Conservation (phyloP, 768 basidiomycete species). For the Psilocybe azurescens region DNA sequence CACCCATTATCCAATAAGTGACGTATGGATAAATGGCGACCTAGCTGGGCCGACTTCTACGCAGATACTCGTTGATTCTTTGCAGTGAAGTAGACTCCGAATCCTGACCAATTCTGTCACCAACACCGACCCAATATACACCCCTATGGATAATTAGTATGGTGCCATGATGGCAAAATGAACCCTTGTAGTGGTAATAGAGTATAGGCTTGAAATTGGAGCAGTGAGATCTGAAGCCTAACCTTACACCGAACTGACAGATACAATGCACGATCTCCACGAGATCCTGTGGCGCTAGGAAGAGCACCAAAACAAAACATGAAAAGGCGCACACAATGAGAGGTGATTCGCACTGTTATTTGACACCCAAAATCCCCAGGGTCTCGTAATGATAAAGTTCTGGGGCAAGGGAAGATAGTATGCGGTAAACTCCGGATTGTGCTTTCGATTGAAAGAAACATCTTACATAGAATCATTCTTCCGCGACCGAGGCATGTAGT, state of each 20-base stretch:
- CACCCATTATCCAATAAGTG: not conserved
- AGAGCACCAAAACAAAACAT: conserved; percentile 6
- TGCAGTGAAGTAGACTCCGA: not conserved
- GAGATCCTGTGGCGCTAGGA: conserved; percentile 15
- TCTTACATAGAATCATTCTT: conserved; percentile 12
- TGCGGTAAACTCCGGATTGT: conserved; percentile 16
- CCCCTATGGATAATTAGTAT: conserved; percentile 6
- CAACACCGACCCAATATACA: not conserved
- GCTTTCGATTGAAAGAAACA: conserved; percentile 5
- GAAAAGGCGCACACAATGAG: conserved; percentile 5
- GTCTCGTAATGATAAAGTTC: conserved; percentile 11
- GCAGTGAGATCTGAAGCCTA: conserved; percentile 17
- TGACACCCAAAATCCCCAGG: conserved; percentile 13
- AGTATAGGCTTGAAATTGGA: conserved; percentile 14
- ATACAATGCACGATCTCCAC: conserved; percentile 12
- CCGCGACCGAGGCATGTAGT: conserved; percentile 13
- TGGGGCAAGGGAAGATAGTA: conserved; percentile 6
- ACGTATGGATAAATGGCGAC: not conserved
- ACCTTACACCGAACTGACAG: conserved; percentile 8
- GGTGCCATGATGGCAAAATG: conserved; percentile 3
- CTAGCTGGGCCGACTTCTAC: not conserved
- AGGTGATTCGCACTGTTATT: conserved; percentile 14
- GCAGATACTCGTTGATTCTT: not conserved
- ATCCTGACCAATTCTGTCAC: not conserved
- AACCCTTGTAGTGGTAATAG: conserved; percentile 3